Evolutionary conservation across 176 grass and related monocot genomes (phyloP), one percentile per base, ranked within the genome.

Genomic region (Sorghum bicolor): DNA sequence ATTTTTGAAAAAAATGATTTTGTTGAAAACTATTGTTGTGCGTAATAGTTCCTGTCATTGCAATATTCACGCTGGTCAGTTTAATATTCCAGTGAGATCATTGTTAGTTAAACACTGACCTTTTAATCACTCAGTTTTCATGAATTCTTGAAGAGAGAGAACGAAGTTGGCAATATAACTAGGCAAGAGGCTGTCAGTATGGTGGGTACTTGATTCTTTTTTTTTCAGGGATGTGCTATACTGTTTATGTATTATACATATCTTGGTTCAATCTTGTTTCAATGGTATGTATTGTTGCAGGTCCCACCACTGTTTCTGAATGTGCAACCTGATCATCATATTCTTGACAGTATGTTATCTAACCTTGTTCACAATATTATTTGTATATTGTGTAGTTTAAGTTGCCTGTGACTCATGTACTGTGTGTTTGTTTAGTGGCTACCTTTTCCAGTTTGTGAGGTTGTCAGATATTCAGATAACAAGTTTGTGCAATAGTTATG

Each of bases 151-250:
- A 98, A 98, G 87, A 85, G 82, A 80, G 96, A 98, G 83, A 98
- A 98, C 71, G 96, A 98, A 86, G 90, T 98, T 73, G 96, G 96
- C 22, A 98, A 98, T 53, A 98, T 98, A 86, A 98, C 96, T 86
- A 95, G 96, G 83, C 96, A 98, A 91, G 96, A 98, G 88, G 96
- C 96, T 88, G 96, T 98, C 71, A 98, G 96, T 85, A 98, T 98
- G 96, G 96, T 98, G 69, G 38, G 91, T 75, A 67, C 73, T 77
- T 80, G 47, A 20, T 79, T 64, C 19, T n/a, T 90, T 80, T 85
- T 80, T 85, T 61, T 32, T 73, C 3, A 17, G 48, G 29, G 31
- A 76, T 82, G 15, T 60, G 10, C 30, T 72, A 52, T 57, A 17
- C 68, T 82, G 16, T 78, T 84, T 80, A 80, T 80, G n/a, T 65